A percentile compares a stretch with the other conserved stretches of the same genome.
Conservation (phyloP, 306 rosid genomes). For the Psophocarpus tetragonolobus region DNA sequence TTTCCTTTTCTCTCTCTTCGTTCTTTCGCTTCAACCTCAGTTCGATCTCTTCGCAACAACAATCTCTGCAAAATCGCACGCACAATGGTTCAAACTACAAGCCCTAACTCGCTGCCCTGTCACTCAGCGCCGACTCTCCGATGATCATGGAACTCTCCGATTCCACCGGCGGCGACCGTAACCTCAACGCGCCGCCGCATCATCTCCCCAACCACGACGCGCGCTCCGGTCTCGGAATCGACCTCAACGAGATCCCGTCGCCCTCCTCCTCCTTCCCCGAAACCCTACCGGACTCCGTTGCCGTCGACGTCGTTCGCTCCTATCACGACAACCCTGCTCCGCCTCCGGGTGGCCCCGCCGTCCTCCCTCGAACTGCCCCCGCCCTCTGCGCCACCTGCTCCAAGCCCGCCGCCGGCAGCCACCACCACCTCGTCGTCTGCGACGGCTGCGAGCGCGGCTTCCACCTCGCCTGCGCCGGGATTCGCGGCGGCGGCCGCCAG, state of each 20-base stretch:
- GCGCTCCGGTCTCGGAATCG: constrained; percentile 71
- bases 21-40: constrained; percentile 43
- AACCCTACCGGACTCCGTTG: constrained; percentile 68
- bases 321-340: constrained; percentile 85
- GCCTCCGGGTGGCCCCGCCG: constrained; percentile 70
- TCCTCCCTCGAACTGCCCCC: constrained; percentile 40
- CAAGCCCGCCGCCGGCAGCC: constrained; percentile 46
- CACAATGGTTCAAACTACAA: constrained; percentile 63
- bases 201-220: constrained; percentile 41
- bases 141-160: constrained; percentile 86
- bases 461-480: constrained; percentile 76
- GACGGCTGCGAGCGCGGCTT: constrained; percentile 93
- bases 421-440: constrained; percentile 58
- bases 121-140: constrained; percentile 52
- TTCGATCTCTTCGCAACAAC: constrained; percentile 47
- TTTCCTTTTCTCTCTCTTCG: constrained; percentile 17
- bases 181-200: constrained; percentile 23
- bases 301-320: constrained; percentile 76
- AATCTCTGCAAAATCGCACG: constrained; percentile 34
- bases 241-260: constrained; percentile 99
- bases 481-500: constrained; percentile 60
- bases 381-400: constrained; percentile 56
- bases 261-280: constrained; percentile 60
- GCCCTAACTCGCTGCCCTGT: constrained; percentile 42
- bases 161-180: constrained; percentile 58